Base-by-base conservation (phyloP, 805 yeast species). In the Pichia gijzeniarum region DNA sequence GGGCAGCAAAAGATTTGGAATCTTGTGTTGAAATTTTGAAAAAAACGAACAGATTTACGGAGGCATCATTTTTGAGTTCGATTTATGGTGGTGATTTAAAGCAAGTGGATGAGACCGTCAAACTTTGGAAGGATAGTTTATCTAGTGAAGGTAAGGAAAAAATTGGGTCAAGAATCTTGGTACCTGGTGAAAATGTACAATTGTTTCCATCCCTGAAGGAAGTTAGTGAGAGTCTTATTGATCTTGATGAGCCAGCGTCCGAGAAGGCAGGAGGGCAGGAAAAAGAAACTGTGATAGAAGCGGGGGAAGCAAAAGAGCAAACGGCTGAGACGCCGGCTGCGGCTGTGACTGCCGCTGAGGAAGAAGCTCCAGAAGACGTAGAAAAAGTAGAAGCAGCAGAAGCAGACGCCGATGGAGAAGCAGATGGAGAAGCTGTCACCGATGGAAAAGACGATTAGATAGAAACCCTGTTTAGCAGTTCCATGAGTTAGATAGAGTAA, bases 41-140 rank as follows among this genome's bases (percentile, higher is more conserved):
- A 39, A 71, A 75, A 58, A 75, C 87, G 43, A 85, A 77, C 33
- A 77, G 95, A 61, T 72, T 71, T 48, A 72, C 95, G 1, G 99
- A 93, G 65, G 96, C 96, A 28, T 76, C 96, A 2, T 61, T 93
- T 50, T 76, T 93, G 52, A 85, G 85, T 32, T 70, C 74, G 39
- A 82, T 93, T 32, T 93, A 88, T 60, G 79, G 80, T 35, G 71
- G 68, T 16, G 68, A 69, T 43, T 44, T 54, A 19, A 71, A 69
- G 10, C 61, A 59, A 14, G 62, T 80, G 22, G 61, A 68, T 27
- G 62, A 67, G 20, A 63, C 75, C 19, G 77, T 86, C 31, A 66
- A 68, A 12, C 61, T 67, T 47, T 91, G 99, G 98, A 85, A 85
- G 64, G 63, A 70, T 14, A 62, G 71, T 37, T 71, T 91, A 48